Evolutionary conservation across 1,284 basidiomycete species (phyloP).

Genomic region (Porogramme epimiltina): DNA sequence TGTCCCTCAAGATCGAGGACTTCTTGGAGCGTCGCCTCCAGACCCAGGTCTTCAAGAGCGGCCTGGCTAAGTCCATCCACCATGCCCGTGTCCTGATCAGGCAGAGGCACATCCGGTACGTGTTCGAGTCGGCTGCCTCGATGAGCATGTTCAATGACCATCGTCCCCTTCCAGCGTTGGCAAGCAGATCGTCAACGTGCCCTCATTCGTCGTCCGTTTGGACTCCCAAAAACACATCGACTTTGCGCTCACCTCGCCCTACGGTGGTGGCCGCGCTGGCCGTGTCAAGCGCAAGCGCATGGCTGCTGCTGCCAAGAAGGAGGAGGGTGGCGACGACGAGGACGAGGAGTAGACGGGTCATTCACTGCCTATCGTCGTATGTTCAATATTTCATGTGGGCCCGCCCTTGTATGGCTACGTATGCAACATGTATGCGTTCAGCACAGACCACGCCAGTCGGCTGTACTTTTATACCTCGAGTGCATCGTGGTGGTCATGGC

Average conservation of each 20-base stretch:
- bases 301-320: slow-evolving; percentile 89
- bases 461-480: background rate
- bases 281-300: slow-evolving; percentile 99
- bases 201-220: slow-evolving; percentile 97
- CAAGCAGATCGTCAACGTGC: slow-evolving; percentile 99
- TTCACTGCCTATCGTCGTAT: slow-evolving; percentile 23
- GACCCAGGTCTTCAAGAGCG: slow-evolving; percentile 99
- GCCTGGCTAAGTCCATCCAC: slow-evolving; percentile 98
- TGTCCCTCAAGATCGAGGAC: slow-evolving; percentile 98
- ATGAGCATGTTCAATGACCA: background rate
- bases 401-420: slow-evolving; percentile 32
- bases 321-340: slow-evolving; percentile 87
- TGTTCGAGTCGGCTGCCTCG: slow-evolving; percentile 13
- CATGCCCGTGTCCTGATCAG: slow-evolving; percentile 98
- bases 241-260: slow-evolving; percentile 97
- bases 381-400: slow-evolving; percentile 32
- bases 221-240: slow-evolving; percentile 99
- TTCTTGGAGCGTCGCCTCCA: slow-evolving; percentile 99
- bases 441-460: slow-evolving; percentile 4
- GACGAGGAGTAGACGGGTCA: slow-evolving; percentile 75
- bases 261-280: slow-evolving; percentile 95
- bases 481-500: background rate
- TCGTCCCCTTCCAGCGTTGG: slow-evolving; percentile 70
- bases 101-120: slow-evolving; percentile 94
- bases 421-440: slow-evolving; percentile 29